Conservation (phyloP, 441 rosid species). For the Erysimum cheiri region DNA sequence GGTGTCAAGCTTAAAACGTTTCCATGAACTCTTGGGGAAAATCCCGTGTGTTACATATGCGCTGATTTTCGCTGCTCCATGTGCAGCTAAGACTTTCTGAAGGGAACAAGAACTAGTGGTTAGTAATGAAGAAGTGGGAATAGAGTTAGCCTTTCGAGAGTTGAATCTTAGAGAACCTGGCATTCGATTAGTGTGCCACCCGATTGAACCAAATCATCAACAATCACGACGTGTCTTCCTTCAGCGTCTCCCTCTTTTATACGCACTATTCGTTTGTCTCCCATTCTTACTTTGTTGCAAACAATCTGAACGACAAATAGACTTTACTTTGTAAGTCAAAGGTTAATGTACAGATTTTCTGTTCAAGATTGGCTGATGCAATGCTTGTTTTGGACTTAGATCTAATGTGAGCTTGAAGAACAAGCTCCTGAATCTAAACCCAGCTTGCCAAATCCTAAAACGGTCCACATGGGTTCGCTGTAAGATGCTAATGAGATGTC, state of each 20-base stretch:
- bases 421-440: slow-evolving; percentile 8
- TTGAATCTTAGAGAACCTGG: slow-evolving; percentile 64
- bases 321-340: not conserved
- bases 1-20: slow-evolving; percentile 76
- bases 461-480: not conserved
- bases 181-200: slow-evolving; percentile 96
- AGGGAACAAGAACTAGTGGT: slow-evolving; percentile 6
- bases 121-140: not conserved
- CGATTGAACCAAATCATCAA: slow-evolving; percentile 96
- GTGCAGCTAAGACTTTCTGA: slow-evolving; percentile 86
- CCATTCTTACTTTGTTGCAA: slow-evolving; percentile 94
- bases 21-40: slow-evolving; percentile 93
- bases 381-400: slow-evolving; percentile 8
- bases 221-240: slow-evolving; percentile 91
- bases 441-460: not conserved
- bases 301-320: slow-evolving; percentile 59
- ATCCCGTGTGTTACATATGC: slow-evolving; percentile 98
- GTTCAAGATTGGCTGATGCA: slow-evolving; percentile 9
- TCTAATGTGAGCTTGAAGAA: not conserved
- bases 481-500: not conserved
- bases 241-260: slow-evolving; percentile 90
- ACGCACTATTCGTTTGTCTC: slow-evolving; percentile 81
- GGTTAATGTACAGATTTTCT: not conserved
- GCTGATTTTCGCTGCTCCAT: slow-evolving; percentile 88
- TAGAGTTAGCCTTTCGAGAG: slow-evolving; percentile 13